These are phyloP conservation scores for Glutinoglossum americanum DNA, from an alignment of 495 filamentous ascomycete species.

Conservation along the genomic window DNA sequence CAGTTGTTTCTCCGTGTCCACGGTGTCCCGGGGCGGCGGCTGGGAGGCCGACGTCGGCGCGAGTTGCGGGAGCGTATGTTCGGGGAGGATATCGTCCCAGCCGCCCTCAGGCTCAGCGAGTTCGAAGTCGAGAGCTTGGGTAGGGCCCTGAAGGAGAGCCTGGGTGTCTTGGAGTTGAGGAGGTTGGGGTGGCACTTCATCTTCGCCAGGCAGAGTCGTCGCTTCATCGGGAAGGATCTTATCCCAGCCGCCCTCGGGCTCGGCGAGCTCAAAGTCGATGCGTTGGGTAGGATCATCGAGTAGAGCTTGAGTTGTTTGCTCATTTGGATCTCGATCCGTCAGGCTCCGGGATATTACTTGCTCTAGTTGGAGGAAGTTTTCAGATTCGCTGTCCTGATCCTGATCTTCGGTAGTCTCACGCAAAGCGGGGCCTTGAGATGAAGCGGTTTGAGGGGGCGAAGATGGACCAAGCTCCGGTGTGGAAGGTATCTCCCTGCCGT, in stretches of 20 bases:
- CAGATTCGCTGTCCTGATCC: background rate
- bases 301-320: background rate
- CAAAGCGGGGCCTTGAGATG: background rate
- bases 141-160: background rate
- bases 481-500: background rate
- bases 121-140: conserved; percentile 1
- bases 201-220: background rate
- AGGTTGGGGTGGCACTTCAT: background rate
- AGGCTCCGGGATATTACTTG: background rate
- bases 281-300: background rate
- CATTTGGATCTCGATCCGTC: background rate
- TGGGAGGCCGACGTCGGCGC: background rate
- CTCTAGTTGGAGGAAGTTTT: background rate
- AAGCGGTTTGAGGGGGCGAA: background rate
- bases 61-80: background rate
- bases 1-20: background rate
- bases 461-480: background rate
- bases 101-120: background rate
- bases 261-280: background rate
- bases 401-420: background rate
- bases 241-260: conserved; percentile 2
- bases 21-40: background rate
- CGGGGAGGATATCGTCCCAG: conserved; percentile 1
- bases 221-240: background rate
- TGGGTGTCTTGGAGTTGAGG: conserved; percentile 1